A percentile compares a stretch with the other conserved stretches of the same genome.
Evolutionary conservation across 2,329 filamentous ascomycete species (phyloP).

Genomic region (Xylariaceae sp.): DNA sequence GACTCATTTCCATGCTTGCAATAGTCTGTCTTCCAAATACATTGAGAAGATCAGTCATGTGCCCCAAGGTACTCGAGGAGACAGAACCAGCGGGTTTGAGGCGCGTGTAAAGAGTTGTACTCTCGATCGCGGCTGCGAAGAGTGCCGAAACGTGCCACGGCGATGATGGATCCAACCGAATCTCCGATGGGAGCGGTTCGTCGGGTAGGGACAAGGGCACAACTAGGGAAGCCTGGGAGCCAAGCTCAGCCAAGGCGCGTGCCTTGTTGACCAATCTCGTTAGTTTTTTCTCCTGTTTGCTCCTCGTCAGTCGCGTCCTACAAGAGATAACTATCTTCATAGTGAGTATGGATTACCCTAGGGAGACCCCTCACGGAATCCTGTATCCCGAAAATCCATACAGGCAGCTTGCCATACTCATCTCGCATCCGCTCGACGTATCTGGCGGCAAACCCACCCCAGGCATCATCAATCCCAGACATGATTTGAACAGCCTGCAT

Average conservation of each 20-base stretch:
- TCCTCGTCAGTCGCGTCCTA: constrained; percentile 2
- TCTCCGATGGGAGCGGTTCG: constrained; percentile 46
- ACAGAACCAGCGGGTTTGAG: constrained; percentile 44
- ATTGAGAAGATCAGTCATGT: constrained; percentile 63
- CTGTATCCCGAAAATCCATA: constrained; percentile 85
- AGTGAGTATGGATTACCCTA: constrained; percentile 38
- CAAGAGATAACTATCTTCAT: background rate
- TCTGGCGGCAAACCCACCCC: constrained; percentile 68
- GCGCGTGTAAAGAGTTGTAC: constrained; percentile 68
- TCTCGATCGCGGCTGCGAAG: constrained; percentile 71
- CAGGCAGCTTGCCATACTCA: constrained; percentile 80
- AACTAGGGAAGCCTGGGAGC: constrained; percentile 67
- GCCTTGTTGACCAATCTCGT: constrained; percentile 68
- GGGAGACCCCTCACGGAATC: constrained; percentile 48
- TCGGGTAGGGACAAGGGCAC: constrained; percentile 67
- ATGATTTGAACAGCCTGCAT: constrained; percentile 83
- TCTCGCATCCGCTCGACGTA: constrained; percentile 77
- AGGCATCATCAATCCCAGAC: constrained; percentile 67
- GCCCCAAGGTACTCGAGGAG: constrained; percentile 49
- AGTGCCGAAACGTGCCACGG: constrained; percentile 77
- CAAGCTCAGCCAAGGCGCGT: constrained; percentile 62
- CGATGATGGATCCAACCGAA: constrained; percentile 57
- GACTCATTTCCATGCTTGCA: constrained; percentile 64
- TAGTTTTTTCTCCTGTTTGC: constrained; percentile 54
- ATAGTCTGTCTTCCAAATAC: constrained; percentile 74